phyloP scores from a whole-genome alignment of 1,139 yeast species.

The Nakaseomyces delphensis region DNA sequence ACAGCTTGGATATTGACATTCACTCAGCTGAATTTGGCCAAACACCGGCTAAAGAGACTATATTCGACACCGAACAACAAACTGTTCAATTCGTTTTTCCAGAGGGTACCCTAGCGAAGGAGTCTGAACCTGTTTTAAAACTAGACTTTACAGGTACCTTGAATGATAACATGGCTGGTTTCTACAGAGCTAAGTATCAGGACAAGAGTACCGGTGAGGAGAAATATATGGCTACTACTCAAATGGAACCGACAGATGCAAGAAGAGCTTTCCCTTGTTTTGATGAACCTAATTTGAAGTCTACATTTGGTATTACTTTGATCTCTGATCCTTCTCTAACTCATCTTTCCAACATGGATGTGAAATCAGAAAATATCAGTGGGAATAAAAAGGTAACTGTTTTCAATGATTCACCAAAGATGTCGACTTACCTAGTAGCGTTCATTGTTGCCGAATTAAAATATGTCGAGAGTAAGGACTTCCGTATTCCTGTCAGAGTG shows the following conservation, averaged over 20 bases:
- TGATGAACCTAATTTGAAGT: constrained; percentile 72
- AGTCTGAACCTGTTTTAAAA: constrained; percentile 37
- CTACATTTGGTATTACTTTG: constrained; percentile 58
- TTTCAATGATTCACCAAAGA: constrained; percentile 59
- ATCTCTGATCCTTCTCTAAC: constrained; percentile 50
- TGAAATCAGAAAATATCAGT: constrained; percentile 36
- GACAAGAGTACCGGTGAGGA: constrained; percentile 49
- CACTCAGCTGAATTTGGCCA: constrained; percentile 41
- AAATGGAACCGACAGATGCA: constrained; percentile 80
- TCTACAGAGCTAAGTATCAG: constrained; percentile 68
- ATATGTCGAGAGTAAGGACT: constrained; percentile 56
- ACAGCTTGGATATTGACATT: constrained; percentile 57
- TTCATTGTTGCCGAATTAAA: constrained; percentile 76
- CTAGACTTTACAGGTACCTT: constrained; percentile 61
- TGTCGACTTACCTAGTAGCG: constrained; percentile 76
- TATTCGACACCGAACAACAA: constrained; percentile 48
- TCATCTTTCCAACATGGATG: constrained; percentile 70
- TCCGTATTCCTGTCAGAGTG: constrained; percentile 71
- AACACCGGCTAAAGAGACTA: constrained; percentile 30
- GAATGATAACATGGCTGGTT: constrained; percentile 72
- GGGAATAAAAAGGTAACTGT: constrained; percentile 47
- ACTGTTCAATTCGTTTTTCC: constrained; percentile 53
- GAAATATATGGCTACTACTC: constrained; percentile 66
- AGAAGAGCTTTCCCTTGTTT: constrained; percentile 79
- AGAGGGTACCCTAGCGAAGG: constrained; percentile 37